Conservation (phyloP, 202 grass and related monocot species). For the Miscanthus sacchariflorus region DNA sequence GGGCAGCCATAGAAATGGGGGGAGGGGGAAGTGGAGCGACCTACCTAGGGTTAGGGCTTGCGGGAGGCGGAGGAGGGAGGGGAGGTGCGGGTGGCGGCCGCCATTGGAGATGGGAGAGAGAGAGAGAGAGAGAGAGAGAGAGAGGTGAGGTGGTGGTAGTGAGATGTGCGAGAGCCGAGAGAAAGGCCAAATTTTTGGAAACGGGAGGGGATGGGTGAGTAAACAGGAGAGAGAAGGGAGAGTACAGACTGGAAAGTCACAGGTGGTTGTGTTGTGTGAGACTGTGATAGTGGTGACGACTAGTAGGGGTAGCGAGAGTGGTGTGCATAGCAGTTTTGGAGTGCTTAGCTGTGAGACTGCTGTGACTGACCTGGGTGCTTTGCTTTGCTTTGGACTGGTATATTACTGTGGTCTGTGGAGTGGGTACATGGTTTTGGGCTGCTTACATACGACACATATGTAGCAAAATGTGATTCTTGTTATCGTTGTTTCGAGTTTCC, state of each 20-base stretch:
- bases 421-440: neutral
- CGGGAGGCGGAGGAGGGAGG: neutral
- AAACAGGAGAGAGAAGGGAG: slow-evolving; percentile 31
- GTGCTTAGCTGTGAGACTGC: slow-evolving; percentile 18
- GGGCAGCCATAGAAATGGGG: slow-evolving; percentile 48
- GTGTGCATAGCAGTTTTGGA: slow-evolving; percentile 45
- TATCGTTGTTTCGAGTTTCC: no score
- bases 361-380: slow-evolving; percentile 22
- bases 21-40: neutral
- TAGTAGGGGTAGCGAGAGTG: neutral
- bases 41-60: slow-evolving; percentile 48
- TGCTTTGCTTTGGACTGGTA: slow-evolving; percentile 7
- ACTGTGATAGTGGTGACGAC: neutral
- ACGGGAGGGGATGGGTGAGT: slow-evolving; percentile 48
- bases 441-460: neutral
- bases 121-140: neutral
- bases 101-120: slow-evolving; percentile 45
- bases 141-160: neutral
- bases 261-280: slow-evolving; percentile 28
- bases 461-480: neutral
- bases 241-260: slow-evolving; percentile 64
- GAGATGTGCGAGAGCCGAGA: slow-evolving; percentile 42
- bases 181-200: slow-evolving; percentile 58
- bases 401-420: neutral
- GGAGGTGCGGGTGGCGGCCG: slow-evolving; percentile 50